Base-by-base conservation (phyloP, 805 yeast species). In the Deakozyma indianensis region DNA sequence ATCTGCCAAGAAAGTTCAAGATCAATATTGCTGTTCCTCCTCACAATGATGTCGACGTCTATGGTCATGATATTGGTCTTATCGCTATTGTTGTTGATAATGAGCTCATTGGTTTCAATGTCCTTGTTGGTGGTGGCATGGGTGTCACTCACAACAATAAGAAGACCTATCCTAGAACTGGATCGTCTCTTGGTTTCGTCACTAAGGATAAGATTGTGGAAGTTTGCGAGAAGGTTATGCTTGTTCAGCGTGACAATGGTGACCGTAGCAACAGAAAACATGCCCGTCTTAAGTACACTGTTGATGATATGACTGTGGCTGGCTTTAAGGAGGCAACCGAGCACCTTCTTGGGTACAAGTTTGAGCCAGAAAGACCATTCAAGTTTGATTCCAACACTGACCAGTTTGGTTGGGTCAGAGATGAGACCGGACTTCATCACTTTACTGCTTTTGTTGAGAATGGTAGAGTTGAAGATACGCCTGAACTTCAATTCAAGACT, bases 91-190 rank as follows among this genome's bases (percentile, higher is more conserved):
- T 86, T 41, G 58, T 55, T 23, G 63, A 65, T 42, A 73, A 78
- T 56, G 65, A 71, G 45, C 71, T 75, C 18, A 75, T 82, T 41
- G 97, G 97, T 47, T 90, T 77, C 72, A 90, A 90, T 58, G 77
- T 90, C 45, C 74, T 83, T 49, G 95, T 81, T 52, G 97, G 97
- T 64, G 97, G 97, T 69, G 97, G 97, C 73, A 90, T 90, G 97
- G 97, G 97, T 57, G 77, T 94, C 38, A 90, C 97, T 14, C 97
- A 90, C 64, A 90, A 88, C 73, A 90, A 90, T 70, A 82, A 81
- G 59, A 90, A 90, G 73, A 90, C 97, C 0, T 90, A 90, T 61
- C 97, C 97, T 56, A 77, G 97, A 67, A 77, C 95, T 3, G 97
- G 95, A 51, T 80, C 95, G 18, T 67, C 77, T 65, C 74, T 90